These are phyloP conservation scores for Suaeda aralocaspica DNA, from an alignment of 148 eudicot species.

Conservation along the genomic window DNA sequence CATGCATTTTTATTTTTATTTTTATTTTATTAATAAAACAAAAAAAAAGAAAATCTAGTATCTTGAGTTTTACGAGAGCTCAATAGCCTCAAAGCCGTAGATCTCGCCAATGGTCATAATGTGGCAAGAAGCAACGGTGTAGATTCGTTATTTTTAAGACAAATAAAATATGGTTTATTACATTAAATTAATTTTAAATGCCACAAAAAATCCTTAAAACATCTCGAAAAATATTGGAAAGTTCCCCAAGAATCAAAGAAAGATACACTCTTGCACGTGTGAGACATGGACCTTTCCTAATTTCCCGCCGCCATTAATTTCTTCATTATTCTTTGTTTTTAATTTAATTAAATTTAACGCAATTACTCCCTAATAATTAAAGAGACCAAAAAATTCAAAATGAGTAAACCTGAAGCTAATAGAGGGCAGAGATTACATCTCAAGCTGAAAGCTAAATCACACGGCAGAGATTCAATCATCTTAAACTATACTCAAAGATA, in stretches of 20 bases:
- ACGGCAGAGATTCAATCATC: conserved; percentile 9
- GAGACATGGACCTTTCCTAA: conserved; percentile 27
- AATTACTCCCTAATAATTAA: no score
- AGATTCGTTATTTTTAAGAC: neutral
- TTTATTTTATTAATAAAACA: no score
- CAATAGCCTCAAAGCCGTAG: conserved; percentile 27
- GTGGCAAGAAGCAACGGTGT: conserved; percentile 17
- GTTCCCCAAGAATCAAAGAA: neutral
- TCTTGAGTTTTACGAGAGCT: neutral
- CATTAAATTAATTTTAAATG: neutral
- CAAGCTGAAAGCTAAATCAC: neutral
- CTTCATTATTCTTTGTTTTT: conserved; percentile 10
- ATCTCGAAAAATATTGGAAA: conserved; percentile 6
- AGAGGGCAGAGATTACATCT: conserved; percentile 29
- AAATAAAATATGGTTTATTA: neutral
- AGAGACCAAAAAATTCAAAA: neutral
- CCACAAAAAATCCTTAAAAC: neutral
- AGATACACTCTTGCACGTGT: conserved; percentile 46
- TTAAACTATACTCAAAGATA: conserved; percentile 16
- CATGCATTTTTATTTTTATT: no score
- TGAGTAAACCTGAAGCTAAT: conserved; percentile 14
- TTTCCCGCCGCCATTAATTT: conserved; percentile 37
- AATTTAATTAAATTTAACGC: no score
- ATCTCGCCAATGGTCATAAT: conserved; percentile 20
- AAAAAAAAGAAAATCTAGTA: conserved; percentile 12